Conservation (phyloP, 805 yeast species). For the Ogataea ramenticola region DNA sequence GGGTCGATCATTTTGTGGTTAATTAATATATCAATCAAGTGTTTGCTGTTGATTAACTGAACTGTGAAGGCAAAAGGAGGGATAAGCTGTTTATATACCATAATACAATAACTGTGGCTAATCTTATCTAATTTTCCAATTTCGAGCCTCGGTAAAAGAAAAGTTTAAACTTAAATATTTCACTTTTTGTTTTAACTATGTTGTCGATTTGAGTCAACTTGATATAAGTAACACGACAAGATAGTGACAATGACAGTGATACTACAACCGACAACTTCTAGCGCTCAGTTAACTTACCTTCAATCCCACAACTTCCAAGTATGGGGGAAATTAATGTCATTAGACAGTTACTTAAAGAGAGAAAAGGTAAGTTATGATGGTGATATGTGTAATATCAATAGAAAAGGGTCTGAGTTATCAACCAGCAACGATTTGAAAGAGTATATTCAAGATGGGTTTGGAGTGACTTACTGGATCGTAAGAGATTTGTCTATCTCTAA, state of each 20-base stretch:
- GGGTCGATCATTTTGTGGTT: not conserved
- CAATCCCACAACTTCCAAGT: slow-evolving; percentile 13
- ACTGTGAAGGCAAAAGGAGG: no score
- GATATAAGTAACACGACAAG: no score
- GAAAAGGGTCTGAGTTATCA: slow-evolving; percentile 4
- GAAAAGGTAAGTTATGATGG: slow-evolving; percentile 13
- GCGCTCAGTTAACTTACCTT: slow-evolving; percentile 11
- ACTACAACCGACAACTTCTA: slow-evolving; percentile 14
- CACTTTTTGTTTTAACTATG: no score
- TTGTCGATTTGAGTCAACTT: no score
- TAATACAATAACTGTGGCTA: no score
- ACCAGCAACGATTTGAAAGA: slow-evolving; percentile 1
- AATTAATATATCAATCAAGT: no score
- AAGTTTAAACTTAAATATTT: no score
- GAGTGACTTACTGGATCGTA: slow-evolving; percentile 21
- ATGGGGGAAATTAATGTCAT: slow-evolving; percentile 20
- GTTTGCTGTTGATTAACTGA: no score
- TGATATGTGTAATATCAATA: slow-evolving; percentile 14
- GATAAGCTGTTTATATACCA: no score
- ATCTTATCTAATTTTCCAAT: no score
- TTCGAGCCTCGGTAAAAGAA: no score
- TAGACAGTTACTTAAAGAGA: slow-evolving; percentile 17
- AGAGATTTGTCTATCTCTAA: slow-evolving; percentile 7
- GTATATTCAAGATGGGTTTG: slow-evolving; percentile 4
- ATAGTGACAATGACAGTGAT: not conserved